Evolutionary conservation across 495 filamentous ascomycete genomes (phyloP), one percentile per base, ranked within the genome.

Genomic region (Aspergillus affinis): DNA sequence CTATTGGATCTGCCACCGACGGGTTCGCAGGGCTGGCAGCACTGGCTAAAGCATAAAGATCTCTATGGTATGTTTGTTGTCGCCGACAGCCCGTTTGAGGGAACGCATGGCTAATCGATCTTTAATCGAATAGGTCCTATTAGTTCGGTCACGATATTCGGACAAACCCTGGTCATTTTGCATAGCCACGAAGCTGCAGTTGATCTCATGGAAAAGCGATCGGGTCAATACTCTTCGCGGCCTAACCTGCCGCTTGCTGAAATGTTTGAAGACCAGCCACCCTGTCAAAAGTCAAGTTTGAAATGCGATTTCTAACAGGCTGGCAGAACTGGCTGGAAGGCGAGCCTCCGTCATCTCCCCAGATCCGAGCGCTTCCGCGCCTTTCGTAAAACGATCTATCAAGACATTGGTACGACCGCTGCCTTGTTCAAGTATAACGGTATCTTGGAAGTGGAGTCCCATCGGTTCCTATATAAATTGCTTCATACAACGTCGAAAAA

Each of bases 1-100:
- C 29, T 83, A 17, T 58, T 55, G 8, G 78, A 83, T 54, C 63
- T 82, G 2, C 81, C 81, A 7, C 56, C 61, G 7, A 58, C 64
- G 5, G 75, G 71, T 0, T 63, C 60, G 17, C 65, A 69, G 6
- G 79, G 81, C 51, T 74, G 68, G 58, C 53, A 72, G 23, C 75
- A 84, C 57, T 83, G 81, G 81, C 32, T 77, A 0, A 71, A 77
- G 50, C 77, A 81, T 61, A 83, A 83, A 54, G 72, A 80, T 20
- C 50, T 69, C n/a, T 83, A 83, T 65, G 80, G 69, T 71, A 63
- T 48, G 19, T 12, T 32, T 2, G 7, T 3, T 8, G 6, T 57
- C 6, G 21, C 19, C 12, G 29, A 20, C 19, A 8, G 10, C 12
- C 12, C 30, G n/a, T 45, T 48, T 29, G 29, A 20, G 6, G 17